Evolutionary conservation across 2,329 filamentous ascomycete species (phyloP).

Genomic region (Phialophora chinensis): DNA sequence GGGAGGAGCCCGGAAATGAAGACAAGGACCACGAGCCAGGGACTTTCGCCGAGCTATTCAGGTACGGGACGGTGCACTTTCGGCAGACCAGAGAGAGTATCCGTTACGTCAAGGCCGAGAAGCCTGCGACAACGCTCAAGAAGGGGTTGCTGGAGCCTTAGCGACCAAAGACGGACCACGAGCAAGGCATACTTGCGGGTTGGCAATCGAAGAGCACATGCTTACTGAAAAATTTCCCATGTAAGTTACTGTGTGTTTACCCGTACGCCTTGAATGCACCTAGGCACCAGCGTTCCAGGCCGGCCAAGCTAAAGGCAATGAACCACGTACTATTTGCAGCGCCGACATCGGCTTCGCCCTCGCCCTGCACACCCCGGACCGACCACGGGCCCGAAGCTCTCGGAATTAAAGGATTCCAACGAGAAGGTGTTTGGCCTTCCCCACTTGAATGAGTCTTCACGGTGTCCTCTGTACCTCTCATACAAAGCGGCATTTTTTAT

Average conservation of each 20-base stretch:
- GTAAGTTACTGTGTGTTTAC: too few relatives aligned
- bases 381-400: slow-evolving; percentile 2
- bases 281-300: not conserved
- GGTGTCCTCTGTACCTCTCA: too few relatives aligned
- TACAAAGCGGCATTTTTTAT: slow-evolving; percentile 14
- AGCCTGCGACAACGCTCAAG: slow-evolving; percentile 30
- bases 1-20: slow-evolving; percentile 41
- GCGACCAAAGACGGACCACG: not conserved
- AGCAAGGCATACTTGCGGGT: not conserved
- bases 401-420: not conserved
- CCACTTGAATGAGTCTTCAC: not conserved
- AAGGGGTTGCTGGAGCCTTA: slow-evolving; percentile 40
- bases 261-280: too few relatives aligned
- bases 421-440: not conserved
- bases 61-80: slow-evolving; percentile 43
- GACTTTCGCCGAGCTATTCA: slow-evolving; percentile 43
- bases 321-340: not conserved
- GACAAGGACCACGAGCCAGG: slow-evolving; percentile 40
- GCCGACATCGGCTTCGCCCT: slow-evolving; percentile 11
- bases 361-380: slow-evolving; percentile 1
- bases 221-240: not conserved
- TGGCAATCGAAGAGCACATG: not conserved
- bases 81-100: slow-evolving; percentile 40
- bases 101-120: slow-evolving; percentile 26
- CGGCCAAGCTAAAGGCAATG: not conserved